These are phyloP conservation scores for Elaphomyces granulatus DNA, from an alignment of 495 filamentous ascomycete species.

Conservation along the genomic window DNA sequence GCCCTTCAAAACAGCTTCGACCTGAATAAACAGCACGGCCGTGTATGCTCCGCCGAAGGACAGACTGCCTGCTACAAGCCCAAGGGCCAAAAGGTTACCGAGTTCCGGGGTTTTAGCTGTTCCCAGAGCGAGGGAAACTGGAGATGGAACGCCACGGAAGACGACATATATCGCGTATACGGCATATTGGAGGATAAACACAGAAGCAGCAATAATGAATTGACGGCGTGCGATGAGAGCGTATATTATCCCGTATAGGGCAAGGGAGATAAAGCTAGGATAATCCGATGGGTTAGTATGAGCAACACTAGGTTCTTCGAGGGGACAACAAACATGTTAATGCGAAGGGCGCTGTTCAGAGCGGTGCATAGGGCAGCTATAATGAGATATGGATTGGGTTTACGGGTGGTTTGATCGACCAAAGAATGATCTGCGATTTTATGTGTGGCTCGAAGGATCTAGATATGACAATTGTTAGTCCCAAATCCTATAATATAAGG, in stretches of 20 bases:
- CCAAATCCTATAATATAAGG: background rate
- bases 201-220: slow-evolving; percentile 12
- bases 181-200: slow-evolving; percentile 21
- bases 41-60: slow-evolving; percentile 27
- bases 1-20: slow-evolving; percentile 24
- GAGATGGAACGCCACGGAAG: slow-evolving; percentile 20
- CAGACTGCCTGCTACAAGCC: slow-evolving; percentile 20
- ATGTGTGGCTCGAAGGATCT: slow-evolving; percentile 21
- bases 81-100: slow-evolving; percentile 22
- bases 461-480: background rate
- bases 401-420: slow-evolving; percentile 14
- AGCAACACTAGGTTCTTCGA: background rate
- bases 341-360: slow-evolving; percentile 19
- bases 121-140: slow-evolving; percentile 21
- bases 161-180: slow-evolving; percentile 19
- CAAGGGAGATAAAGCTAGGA: slow-evolving; percentile 22
- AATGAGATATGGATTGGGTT: slow-evolving; percentile 18
- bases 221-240: slow-evolving; percentile 13
- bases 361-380: slow-evolving; percentile 20
- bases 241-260: slow-evolving; percentile 20
- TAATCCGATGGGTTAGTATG: slow-evolving; percentile 3
- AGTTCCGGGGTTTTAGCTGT: slow-evolving; percentile 20
- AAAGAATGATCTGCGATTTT: slow-evolving; percentile 22
- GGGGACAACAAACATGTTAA: slow-evolving; percentile 21
- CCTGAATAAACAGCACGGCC: slow-evolving; percentile 24